A percentile compares a stretch with the other conserved stretches of the same genome.
Conservation (phyloP, 2,329 filamentous ascomycete species). For the Cladosporium sp. region DNA sequence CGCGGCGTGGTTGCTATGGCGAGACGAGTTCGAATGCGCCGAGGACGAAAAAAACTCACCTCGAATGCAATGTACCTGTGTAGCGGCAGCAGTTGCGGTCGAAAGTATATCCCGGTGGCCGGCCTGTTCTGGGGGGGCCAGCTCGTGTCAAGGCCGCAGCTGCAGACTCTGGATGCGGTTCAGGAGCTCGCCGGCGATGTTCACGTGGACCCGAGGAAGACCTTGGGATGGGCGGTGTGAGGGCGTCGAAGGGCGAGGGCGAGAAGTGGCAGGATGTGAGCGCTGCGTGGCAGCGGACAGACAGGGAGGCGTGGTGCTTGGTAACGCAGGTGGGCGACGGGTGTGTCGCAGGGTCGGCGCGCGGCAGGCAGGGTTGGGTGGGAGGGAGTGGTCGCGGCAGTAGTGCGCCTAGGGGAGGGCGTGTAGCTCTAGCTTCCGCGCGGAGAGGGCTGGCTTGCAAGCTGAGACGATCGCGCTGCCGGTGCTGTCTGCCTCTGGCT, state of each 20-base stretch:
- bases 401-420: neutral
- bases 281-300: neutral
- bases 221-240: neutral
- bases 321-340: neutral
- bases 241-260: neutral
- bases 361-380: neutral
- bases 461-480: neutral
- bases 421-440: neutral
- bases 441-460: neutral
- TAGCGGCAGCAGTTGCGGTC: neutral
- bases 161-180: neutral
- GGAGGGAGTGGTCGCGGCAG: neutral
- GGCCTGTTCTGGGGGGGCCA: neutral
- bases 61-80: constrained; percentile 2
- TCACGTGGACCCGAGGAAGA: neutral
- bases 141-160: constrained; percentile 2
- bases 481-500: neutral
- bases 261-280: neutral
- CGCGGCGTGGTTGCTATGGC: neutral
- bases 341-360: neutral
- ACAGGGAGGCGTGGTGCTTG: constrained; percentile 2
- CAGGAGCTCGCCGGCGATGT: constrained; percentile 2
- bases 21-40: neutral
- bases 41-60: neutral
- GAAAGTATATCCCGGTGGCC: constrained; percentile 6